A percentile compares a stretch with the other conserved stretches of the same genome.
These are phyloP conservation scores for Candida morakotiae DNA, from an alignment of 805 yeast species.

Conservation along the genomic window DNA sequence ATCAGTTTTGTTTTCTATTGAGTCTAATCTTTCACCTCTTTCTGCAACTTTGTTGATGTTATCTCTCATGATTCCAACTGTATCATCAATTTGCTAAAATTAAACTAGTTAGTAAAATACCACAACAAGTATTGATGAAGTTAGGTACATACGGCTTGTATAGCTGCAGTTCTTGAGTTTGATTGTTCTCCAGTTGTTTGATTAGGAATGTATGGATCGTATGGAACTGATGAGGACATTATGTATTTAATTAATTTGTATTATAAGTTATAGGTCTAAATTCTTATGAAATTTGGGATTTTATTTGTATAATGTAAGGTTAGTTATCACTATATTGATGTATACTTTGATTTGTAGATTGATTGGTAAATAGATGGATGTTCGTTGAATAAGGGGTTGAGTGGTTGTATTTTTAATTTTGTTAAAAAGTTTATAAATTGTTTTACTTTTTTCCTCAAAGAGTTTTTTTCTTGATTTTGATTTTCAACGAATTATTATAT, in stretches of 20 bases:
- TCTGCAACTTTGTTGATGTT: conserved; percentile 94
- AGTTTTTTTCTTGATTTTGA: neutral
- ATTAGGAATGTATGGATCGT: conserved; percentile 80
- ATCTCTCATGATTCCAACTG: conserved; percentile 96
- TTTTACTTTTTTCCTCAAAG: neutral
- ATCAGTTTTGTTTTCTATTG: conserved; percentile 90
- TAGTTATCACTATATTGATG: too few species aligned
- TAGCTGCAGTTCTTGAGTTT: conserved; percentile 67
- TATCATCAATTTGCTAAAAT: conserved; percentile 79
- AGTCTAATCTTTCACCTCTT: conserved; percentile 88
- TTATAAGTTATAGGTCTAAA: too few species aligned
- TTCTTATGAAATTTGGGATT: too few species aligned
- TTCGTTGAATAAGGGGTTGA: neutral
- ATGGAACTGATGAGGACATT: conserved; percentile 79
- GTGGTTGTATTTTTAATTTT: neutral
- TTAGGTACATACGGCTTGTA: conserved; percentile 62
- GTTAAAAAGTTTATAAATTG: neutral
- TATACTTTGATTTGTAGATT: too few species aligned
- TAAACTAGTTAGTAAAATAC: conserved; percentile 20
- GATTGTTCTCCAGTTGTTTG: conserved; percentile 49
- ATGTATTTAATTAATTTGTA: too few species aligned
- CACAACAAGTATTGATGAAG: neutral
- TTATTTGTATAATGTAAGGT: too few species aligned
- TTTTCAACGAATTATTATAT: neutral
- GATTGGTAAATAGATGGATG: neutral